These are phyloP conservation scores for Kwoniella pini DNA, from an alignment of 768 basidiomycete species.

Conservation along the genomic window DNA sequence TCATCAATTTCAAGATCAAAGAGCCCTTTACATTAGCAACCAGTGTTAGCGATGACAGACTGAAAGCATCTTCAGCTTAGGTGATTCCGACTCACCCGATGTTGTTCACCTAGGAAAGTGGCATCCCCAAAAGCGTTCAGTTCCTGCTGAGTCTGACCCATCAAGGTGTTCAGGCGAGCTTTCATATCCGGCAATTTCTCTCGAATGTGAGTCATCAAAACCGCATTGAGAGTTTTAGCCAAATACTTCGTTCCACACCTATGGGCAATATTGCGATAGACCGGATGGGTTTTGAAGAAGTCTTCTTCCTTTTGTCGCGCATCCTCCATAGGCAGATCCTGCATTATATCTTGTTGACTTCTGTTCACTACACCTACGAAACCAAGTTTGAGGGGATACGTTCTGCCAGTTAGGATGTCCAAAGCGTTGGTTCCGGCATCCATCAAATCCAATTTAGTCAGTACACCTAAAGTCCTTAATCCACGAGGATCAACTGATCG, in stretches of 20 bases:
- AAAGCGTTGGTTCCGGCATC: slow-evolving; percentile 97
- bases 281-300: slow-evolving; percentile 85
- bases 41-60: too few relatives aligned
- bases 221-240: slow-evolving; percentile 92
- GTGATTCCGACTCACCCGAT: slow-evolving; percentile 57
- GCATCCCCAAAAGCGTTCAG: slow-evolving; percentile 93
- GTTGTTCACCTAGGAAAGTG: slow-evolving; percentile 85
- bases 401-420: slow-evolving; percentile 91
- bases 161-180: slow-evolving; percentile 91
- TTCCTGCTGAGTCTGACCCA: slow-evolving; percentile 99
- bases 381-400: slow-evolving; percentile 96
- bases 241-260: slow-evolving; percentile 97
- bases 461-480: slow-evolving; percentile 89
- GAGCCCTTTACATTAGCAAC: slow-evolving; percentile 60
- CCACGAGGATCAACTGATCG: slow-evolving; percentile 94
- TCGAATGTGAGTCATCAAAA: slow-evolving; percentile 93
- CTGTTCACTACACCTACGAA: slow-evolving; percentile 98
- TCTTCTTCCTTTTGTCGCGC: slow-evolving; percentile 82
- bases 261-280: slow-evolving; percentile 93
- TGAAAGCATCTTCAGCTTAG: too few relatives aligned
- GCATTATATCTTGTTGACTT: slow-evolving; percentile 95
- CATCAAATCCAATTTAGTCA: slow-evolving; percentile 98
- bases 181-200: slow-evolving; percentile 99
- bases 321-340: slow-evolving; percentile 78
- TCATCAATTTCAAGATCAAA: slow-evolving; percentile 93